Evolutionary conservation across 345 rosid species (phyloP).

Genomic region (Pistacia atlantica): DNA sequence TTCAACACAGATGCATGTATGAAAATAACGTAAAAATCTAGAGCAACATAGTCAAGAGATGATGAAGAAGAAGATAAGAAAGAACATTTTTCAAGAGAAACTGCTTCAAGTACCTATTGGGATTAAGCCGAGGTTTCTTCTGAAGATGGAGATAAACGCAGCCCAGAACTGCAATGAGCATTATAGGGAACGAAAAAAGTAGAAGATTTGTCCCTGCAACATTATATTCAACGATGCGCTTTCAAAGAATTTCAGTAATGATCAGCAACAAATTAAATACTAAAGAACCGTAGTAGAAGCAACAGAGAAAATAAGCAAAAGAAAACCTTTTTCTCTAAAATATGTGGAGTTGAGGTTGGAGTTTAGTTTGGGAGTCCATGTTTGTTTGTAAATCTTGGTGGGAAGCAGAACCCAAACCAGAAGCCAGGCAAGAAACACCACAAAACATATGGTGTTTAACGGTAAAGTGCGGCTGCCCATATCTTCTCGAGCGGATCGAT

Average conservation of each 20-base stretch:
- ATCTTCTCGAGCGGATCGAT: not conserved
- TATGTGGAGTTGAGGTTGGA: conserved; percentile 48
- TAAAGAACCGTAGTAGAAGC: not conserved
- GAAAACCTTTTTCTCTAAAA: conserved; percentile 57
- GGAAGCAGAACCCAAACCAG: conserved; percentile 57
- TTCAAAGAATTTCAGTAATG: not conserved
- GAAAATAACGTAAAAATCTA: too few species aligned
- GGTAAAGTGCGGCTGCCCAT: conserved; percentile 20
- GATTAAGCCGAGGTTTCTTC: conserved; percentile 30
- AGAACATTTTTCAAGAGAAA: conserved; percentile 11
- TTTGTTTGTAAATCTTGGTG: conserved; percentile 37
- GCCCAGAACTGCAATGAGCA: conserved; percentile 59
- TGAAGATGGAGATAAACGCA: conserved; percentile 61
- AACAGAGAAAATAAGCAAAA: not conserved
- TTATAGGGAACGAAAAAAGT: conserved; percentile 60
- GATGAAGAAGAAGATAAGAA: not conserved
- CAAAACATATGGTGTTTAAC: conserved; percentile 30
- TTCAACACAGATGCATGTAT: not conserved
- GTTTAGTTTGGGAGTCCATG: conserved; percentile 46
- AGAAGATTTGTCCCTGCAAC: conserved; percentile 60
- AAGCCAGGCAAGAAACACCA: conserved; percentile 53
- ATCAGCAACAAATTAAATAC: not conserved
- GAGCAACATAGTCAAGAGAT: too few species aligned
- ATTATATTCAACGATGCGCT: not conserved
- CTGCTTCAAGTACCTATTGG: conserved; percentile 28